Evolutionary conservation across 805 yeast genomes (phyloP).

Genomic region (Metschnikowia gelsemii): DNA sequence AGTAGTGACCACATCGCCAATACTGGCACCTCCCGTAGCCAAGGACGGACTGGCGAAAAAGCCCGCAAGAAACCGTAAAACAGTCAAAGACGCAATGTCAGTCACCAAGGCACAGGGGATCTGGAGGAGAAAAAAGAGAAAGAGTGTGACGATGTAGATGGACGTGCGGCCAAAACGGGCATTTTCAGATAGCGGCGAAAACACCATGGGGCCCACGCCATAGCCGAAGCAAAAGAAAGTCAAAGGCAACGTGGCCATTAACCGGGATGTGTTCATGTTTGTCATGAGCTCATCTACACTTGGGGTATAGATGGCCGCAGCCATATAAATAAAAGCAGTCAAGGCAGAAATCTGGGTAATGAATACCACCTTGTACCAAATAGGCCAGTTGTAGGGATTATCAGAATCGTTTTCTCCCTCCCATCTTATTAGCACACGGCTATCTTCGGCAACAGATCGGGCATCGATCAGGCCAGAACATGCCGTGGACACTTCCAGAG

Average conservation of each 20-base stretch:
- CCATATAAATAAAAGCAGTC: conserved; percentile 54
- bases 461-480: too few species aligned
- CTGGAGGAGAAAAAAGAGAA: conserved; percentile 51
- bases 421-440: conserved; percentile 27
- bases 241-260: conserved; percentile 50
- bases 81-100: conserved; percentile 50
- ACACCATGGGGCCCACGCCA: conserved; percentile 58
- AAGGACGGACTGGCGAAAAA: conserved; percentile 55
- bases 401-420: conserved; percentile 52
- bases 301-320: conserved; percentile 56
- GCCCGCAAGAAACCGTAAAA: conserved; percentile 54
- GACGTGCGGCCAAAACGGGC: conserved; percentile 53
- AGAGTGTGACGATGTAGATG: conserved; percentile 46
- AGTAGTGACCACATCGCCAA: conserved; percentile 48
- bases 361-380: conserved; percentile 37
- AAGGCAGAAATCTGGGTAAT: conserved; percentile 43
- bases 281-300: conserved; percentile 44
- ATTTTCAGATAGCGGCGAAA: conserved; percentile 59
- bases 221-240: conserved; percentile 59
- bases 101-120: conserved; percentile 54
- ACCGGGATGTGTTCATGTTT: conserved; percentile 45
- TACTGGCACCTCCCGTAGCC: conserved; percentile 58
- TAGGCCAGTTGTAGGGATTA: conserved; percentile 58
- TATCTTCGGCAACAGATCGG: not conserved
- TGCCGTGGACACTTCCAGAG: not conserved